A percentile compares a stretch with the other conserved stretches of the same genome.
Conservation (phyloP, 2,329 filamentous ascomycete species). For the Fusarium anguioides region DNA sequence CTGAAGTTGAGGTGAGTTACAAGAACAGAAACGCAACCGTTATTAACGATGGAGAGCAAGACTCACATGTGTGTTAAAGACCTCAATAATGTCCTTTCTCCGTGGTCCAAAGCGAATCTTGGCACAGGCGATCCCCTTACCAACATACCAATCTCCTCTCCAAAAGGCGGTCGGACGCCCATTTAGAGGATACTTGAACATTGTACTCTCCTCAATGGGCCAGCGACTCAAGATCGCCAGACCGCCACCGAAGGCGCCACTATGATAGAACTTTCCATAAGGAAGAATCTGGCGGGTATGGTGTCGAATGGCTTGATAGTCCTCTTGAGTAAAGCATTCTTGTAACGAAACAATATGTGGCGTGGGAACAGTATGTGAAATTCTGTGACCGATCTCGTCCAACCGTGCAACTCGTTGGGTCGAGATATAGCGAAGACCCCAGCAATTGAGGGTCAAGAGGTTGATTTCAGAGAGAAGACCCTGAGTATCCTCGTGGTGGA, state of each 20-base stretch:
- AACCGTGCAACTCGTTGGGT: slow-evolving; percentile 82
- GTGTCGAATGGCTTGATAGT: slow-evolving; percentile 82
- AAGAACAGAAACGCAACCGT: neutral
- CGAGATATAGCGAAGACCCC: slow-evolving; percentile 91
- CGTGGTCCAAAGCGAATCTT: slow-evolving; percentile 76
- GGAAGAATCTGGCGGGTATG: slow-evolving; percentile 81
- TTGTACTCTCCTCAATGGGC: slow-evolving; percentile 90
- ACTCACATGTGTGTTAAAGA: slow-evolving; percentile 89
- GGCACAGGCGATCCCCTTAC: slow-evolving; percentile 91
- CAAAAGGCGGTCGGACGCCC: slow-evolving; percentile 94
- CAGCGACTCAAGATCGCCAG: slow-evolving; percentile 90
- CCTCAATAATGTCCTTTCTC: slow-evolving; percentile 77
- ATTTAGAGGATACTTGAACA: slow-evolving; percentile 90
- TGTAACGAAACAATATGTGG: slow-evolving; percentile 93
- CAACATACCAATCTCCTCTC: slow-evolving; percentile 95
- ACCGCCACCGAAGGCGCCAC: slow-evolving; percentile 88
- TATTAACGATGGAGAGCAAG: neutral
- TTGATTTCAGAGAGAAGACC: slow-evolving; percentile 71
- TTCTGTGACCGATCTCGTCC: slow-evolving; percentile 82
- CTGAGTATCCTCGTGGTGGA: slow-evolving; percentile 42
- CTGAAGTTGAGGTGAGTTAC: slow-evolving; percentile 41
- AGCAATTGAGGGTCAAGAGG: slow-evolving; percentile 93
- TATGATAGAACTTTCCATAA: slow-evolving; percentile 92
- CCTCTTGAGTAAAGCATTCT: slow-evolving; percentile 90
- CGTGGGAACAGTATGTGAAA: slow-evolving; percentile 73